phyloP scores from a whole-genome alignment of 108 stramenopile species.

The Mediolabrus comicus region DNA sequence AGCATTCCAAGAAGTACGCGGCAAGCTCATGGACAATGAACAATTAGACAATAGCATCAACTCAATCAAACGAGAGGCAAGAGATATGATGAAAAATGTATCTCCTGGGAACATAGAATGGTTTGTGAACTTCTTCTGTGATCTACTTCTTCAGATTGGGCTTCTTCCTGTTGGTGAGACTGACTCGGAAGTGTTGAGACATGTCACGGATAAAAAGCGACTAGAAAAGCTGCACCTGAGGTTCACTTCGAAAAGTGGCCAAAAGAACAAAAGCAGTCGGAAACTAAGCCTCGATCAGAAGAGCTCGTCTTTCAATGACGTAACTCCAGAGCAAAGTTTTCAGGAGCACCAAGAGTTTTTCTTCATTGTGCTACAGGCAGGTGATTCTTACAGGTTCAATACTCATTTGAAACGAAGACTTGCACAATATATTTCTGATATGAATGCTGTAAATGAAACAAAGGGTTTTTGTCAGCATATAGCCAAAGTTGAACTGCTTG shows the following conservation, averaged over 20 bases:
- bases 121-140: constrained; percentile 80
- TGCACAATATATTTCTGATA: constrained; percentile 11
- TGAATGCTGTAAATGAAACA: constrained; percentile 29
- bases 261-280: constrained; percentile 52
- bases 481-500: constrained; percentile 56
- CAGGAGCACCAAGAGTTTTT: constrained; percentile 87
- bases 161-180: constrained; percentile 73
- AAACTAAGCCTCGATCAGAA: constrained; percentile 42
- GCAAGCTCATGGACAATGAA: constrained; percentile 53
- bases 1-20: constrained; percentile 63
- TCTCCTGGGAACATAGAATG: constrained; percentile 57
- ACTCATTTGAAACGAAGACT: constrained; percentile 49
- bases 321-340: constrained; percentile 58
- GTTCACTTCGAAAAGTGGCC: constrained; percentile 54
- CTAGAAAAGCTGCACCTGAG: constrained; percentile 71
- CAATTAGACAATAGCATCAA: constrained; percentile 39
- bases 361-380: constrained; percentile 63
- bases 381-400: constrained; percentile 68
- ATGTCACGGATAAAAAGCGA: constrained; percentile 63
- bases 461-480: constrained; percentile 47
- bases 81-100: constrained; percentile 48
- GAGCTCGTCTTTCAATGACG: constrained; percentile 12
- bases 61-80: constrained; percentile 45
- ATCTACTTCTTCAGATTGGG: constrained; percentile 78
- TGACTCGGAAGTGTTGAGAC: constrained; percentile 68